Percentiles rank a stretch among this genome's conserved stretches.
Conservation (phyloP, 2,329 filamentous ascomycete species). For the Fusarium proliferatum region DNA sequence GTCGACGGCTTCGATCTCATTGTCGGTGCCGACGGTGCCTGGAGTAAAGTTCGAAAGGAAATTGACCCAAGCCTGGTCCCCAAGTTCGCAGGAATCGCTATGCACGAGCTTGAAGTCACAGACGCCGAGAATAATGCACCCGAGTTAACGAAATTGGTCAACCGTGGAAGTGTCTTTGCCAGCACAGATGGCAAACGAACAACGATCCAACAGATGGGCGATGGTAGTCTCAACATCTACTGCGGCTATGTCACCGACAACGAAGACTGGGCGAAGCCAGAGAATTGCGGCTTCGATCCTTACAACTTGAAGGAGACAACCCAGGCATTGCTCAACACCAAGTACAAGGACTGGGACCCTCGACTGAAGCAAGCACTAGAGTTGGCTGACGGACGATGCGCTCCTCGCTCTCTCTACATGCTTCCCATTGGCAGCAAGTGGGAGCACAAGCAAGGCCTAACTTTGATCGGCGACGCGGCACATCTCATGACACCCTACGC, state of each 20-base stretch:
- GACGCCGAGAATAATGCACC: conserved; percentile 56
- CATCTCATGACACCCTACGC: conserved; percentile 69
- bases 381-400: conserved; percentile 53
- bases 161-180: conserved; percentile 60
- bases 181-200: conserved; percentile 56
- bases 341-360: conserved; percentile 56
- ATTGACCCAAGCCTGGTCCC: conserved; percentile 54
- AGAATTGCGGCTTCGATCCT: conserved; percentile 58
- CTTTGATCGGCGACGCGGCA: conserved; percentile 69
- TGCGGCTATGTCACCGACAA: conserved; percentile 53
- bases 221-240: conserved; percentile 59
- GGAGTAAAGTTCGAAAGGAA: conserved; percentile 50
- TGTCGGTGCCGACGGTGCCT: conserved; percentile 53
- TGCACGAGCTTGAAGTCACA: conserved; percentile 55
- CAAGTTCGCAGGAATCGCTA: conserved; percentile 58
- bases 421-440: conserved; percentile 63
- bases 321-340: conserved; percentile 49
- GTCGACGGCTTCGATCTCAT: conserved; percentile 54
- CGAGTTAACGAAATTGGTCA: conserved; percentile 57
- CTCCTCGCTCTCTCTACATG: conserved; percentile 61
- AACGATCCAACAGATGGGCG: conserved; percentile 56
- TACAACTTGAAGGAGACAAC: conserved; percentile 53
- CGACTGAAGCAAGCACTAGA: conserved; percentile 56
- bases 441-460: conserved; percentile 60
- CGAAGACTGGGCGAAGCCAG: conserved; percentile 50